A percentile compares a stretch with the other conserved stretches of the same genome.
Evolutionary conservation across 1,284 basidiomycete species (phyloP).

Genomic region (Retiboletus fuscus): DNA sequence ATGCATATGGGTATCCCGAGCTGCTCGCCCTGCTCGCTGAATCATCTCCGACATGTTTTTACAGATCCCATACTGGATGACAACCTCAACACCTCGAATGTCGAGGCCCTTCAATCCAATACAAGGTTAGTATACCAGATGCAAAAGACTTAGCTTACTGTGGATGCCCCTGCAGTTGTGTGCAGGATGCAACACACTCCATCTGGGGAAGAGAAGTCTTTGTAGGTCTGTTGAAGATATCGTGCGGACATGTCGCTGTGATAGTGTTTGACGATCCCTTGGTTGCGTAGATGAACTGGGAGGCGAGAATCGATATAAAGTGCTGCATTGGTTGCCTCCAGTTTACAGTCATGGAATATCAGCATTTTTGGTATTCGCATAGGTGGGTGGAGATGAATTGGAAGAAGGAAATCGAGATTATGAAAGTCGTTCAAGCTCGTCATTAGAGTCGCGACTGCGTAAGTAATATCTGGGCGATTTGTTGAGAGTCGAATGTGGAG

Average conservation of each 20-base stretch:
- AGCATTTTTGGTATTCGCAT: no score
- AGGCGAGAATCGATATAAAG: no score
- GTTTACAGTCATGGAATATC: no score
- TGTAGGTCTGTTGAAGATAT: slow-evolving; percentile 10
- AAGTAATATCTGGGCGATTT: no score
- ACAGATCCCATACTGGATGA: slow-evolving; percentile 13
- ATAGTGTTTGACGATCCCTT: no score
- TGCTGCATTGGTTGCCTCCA: no score
- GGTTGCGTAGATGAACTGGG: no score
- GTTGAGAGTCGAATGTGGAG: no score
- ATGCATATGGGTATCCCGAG: neutral
- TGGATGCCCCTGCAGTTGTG: slow-evolving; percentile 1
- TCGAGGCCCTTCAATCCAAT: slow-evolving; percentile 8
- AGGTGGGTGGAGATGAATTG: no score
- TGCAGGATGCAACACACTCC: slow-evolving; percentile 9
- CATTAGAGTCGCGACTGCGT: no score
- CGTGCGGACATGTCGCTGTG: slow-evolving; percentile 14
- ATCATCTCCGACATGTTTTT: slow-evolving; percentile 10
- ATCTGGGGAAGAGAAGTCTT: slow-evolving; percentile 7
- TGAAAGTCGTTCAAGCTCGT: no score
- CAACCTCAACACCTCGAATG: neutral
- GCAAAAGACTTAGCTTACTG: neutral
- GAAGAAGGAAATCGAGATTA: no score
- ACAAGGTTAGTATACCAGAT: neutral
- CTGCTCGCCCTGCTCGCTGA: neutral